A percentile compares a stretch with the other conserved stretches of the same genome.
phyloP scores from a whole-genome alignment of 2,329 filamentous ascomycete genomes.

The Claviceps capensis region DNA sequence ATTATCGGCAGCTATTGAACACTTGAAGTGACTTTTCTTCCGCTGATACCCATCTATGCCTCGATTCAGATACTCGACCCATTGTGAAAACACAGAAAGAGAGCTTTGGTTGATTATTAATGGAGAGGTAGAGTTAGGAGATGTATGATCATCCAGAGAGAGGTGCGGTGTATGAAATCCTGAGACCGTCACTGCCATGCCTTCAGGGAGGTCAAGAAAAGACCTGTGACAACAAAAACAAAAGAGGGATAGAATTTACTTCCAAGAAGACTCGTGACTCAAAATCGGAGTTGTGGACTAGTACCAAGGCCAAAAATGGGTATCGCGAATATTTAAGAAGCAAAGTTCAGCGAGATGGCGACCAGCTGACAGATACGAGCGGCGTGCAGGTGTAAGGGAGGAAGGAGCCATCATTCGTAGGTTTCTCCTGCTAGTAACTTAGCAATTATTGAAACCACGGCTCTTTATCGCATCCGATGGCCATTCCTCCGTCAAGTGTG shows the following conservation, averaged over 20 bases:
- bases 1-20: slow-evolving; percentile 14
- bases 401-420: slow-evolving; percentile 1
- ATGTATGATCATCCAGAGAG: background rate
- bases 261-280: slow-evolving; percentile 22
- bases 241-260: slow-evolving; percentile 16
- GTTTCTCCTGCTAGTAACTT: background rate
- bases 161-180: slow-evolving; percentile 10
- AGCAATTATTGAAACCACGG: background rate
- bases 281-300: slow-evolving; percentile 18
- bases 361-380: background rate
- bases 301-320: slow-evolving; percentile 12
- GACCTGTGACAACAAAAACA: slow-evolving; percentile 22
- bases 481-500: background rate
- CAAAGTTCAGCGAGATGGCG: slow-evolving; percentile 9
- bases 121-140: background rate
- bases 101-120: background rate
- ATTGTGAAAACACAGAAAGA: background rate
- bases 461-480: background rate
- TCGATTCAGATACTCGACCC: background rate
- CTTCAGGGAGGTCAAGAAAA: slow-evolving; percentile 13
- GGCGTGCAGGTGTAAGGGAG: background rate
- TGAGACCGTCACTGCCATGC: slow-evolving; percentile 21
- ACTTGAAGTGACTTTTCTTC: background rate
- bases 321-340: slow-evolving; percentile 25
- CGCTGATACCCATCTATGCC: background rate